Evolutionary conservation across 1,284 basidiomycete species (phyloP), one percentile per base, ranked within the genome.

Genomic region (Heterobasidion annosum): DNA sequence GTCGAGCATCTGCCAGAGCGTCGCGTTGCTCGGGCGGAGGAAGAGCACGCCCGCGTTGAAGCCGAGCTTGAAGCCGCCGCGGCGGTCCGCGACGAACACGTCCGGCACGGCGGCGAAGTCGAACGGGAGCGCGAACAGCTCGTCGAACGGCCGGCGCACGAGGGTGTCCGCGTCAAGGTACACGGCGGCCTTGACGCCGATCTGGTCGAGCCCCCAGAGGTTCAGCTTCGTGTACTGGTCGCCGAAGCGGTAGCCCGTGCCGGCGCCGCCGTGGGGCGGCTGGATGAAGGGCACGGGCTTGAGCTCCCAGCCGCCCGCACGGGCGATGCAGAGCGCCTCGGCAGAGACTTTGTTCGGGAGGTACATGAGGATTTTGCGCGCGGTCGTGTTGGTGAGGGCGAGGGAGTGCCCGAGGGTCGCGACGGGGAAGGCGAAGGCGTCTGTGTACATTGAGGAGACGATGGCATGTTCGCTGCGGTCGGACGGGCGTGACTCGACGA

Each of bases 161-260:
- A 76, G 67, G 19, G 71, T 74, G 62, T 76, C 73, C 13, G 70
- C 71, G 60, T 76, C 74, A 50, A 77, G 64, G 61, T 76, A 76
- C 7, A 76, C 67, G 44, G 62, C 62, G 43, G 57, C 58, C 9
- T 53, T 33, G 10, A 76, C 64, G 49, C 63, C 63, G 42, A 59
- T 56, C 34, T 66, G 63, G 56, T 71, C 63, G 42, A 75, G 60
- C 50, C 59, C 64, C 74, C 73, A 75, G 6, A 75, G 63, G 50
- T 69, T 68, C n/a, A 75, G 67, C 59, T 74, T 75, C 10, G 73
- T 72, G 64, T 71, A 74, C 58, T 71, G 70, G 61, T 75, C 73
- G 51, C 60, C 40, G 62, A 73, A 74, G 49, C 70, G 67, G 35
- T 59, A 53, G 58, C 67, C 60, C 25, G 73, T 61, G 25, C 66